These are phyloP conservation scores for Cytospora chrysosperma DNA, from an alignment of 2,329 filamentous ascomycete species.

Conservation along the genomic window DNA sequence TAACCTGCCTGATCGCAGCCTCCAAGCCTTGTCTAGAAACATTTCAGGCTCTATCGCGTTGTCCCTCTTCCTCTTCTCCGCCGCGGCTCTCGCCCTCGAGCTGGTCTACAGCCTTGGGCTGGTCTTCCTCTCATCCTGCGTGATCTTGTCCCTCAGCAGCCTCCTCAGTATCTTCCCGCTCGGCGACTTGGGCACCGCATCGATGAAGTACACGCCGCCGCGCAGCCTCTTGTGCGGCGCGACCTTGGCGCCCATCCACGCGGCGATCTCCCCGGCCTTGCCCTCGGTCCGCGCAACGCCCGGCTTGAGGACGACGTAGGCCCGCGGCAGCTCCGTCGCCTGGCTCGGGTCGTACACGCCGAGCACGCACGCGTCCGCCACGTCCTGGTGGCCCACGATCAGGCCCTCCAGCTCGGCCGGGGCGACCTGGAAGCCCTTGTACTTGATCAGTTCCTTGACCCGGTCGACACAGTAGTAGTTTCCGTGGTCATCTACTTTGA, in stretches of 20 bases:
- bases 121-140: slow-evolving; percentile 38
- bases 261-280: slow-evolving; percentile 40
- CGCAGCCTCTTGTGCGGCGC: slow-evolving; percentile 63
- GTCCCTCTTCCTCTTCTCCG: neutral
- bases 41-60: neutral
- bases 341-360: slow-evolving; percentile 59
- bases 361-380: slow-evolving; percentile 61
- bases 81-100: neutral
- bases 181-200: slow-evolving; percentile 70
- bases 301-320: slow-evolving; percentile 55
- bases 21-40: neutral
- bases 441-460: slow-evolving; percentile 66
- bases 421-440: slow-evolving; percentile 69
- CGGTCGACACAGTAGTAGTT: slow-evolving; percentile 92
- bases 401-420: slow-evolving; percentile 63
- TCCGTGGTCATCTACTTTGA: slow-evolving; percentile 71
- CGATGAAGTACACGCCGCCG: slow-evolving; percentile 68
- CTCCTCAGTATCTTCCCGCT: slow-evolving; percentile 49
- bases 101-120: slow-evolving; percentile 40
- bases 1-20: neutral
- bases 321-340: slow-evolving; percentile 67
- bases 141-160: slow-evolving; percentile 41
- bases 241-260: slow-evolving; percentile 39
- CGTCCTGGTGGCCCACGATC: slow-evolving; percentile 42
- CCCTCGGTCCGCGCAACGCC: slow-evolving; percentile 37